phyloP scores from a whole-genome alignment of 2,329 filamentous ascomycete species.

The Cladosporium sp. region DNA sequence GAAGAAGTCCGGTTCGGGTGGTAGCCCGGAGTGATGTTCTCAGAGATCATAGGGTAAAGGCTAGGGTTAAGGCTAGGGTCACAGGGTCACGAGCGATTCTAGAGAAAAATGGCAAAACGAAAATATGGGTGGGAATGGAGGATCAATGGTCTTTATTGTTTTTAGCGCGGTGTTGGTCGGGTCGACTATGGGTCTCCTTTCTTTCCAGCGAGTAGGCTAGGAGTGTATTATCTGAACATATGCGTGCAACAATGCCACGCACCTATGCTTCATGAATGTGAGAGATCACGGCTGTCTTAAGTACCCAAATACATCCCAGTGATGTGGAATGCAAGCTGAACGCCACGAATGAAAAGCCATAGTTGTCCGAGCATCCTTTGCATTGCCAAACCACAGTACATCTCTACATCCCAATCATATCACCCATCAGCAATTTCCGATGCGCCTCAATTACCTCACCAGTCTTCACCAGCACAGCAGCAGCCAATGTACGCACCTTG shows the following conservation, averaged over 20 bases:
- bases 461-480: slow-evolving; percentile 71
- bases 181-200: background rate
- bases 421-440: slow-evolving; percentile 69
- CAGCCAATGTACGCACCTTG: slow-evolving; percentile 72
- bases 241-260: background rate
- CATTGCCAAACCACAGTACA: too few species aligned
- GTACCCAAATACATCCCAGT: too few species aligned
- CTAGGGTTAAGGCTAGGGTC: too few species aligned
- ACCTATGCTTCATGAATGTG: too few species aligned
- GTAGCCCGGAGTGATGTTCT: background rate
- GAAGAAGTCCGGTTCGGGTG: slow-evolving; percentile 11
- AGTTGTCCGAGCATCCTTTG: too few species aligned
- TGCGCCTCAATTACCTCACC: slow-evolving; percentile 80
- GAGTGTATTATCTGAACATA: background rate
- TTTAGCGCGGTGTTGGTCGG: slow-evolving; percentile 8
- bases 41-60: too few species aligned
- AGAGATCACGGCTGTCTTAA: too few species aligned
- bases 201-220: background rate
- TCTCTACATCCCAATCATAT: slow-evolving; percentile 10
- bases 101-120: too few species aligned
- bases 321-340: too few species aligned
- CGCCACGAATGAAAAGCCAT: too few species aligned
- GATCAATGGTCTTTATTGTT: background rate
- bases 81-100: too few species aligned
- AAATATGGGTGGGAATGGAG: background rate